These are phyloP conservation scores for Hyaloraphidium curvatum DNA, from an alignment of 192 early-diverging fungal genomes.

Conservation along the genomic window DNA sequence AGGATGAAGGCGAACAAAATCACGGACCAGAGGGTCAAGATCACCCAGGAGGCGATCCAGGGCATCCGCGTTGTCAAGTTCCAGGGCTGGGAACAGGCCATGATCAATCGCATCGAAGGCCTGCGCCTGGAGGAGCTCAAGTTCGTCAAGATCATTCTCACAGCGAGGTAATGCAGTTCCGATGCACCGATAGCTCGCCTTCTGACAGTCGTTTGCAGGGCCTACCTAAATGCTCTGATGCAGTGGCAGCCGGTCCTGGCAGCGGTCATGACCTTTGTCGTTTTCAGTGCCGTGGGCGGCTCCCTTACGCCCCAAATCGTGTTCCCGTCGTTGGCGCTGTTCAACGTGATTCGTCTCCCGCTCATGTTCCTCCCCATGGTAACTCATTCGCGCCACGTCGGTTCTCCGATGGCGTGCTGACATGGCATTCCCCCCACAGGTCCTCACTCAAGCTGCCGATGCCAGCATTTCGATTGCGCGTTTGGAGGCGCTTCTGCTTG, in stretches of 20 bases:
- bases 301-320: not conserved
- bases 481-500: constrained; percentile 29
- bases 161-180: not conserved
- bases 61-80: constrained; percentile 62
- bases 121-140: not conserved
- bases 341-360: constrained; percentile 16
- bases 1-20: not conserved
- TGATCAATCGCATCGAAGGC: not conserved
- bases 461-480: constrained; percentile 26
- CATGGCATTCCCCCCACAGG: no score
- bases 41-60: constrained; percentile 41
- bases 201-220: not conserved
- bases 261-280: not conserved
- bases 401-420: no score
- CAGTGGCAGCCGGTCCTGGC: not conserved
- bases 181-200: not conserved
- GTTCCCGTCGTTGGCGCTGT: not conserved
- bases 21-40: not conserved
- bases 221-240: not conserved
- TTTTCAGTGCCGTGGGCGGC: not conserved
- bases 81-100: constrained; percentile 41
- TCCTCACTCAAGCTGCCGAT: constrained; percentile 23
- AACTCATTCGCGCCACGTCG: no score
- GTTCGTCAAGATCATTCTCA: not conserved
- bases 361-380: constrained; percentile 37